Evolutionary conservation across 331 rosid species (phyloP).

Genomic region (Quercus tomentella): DNA sequence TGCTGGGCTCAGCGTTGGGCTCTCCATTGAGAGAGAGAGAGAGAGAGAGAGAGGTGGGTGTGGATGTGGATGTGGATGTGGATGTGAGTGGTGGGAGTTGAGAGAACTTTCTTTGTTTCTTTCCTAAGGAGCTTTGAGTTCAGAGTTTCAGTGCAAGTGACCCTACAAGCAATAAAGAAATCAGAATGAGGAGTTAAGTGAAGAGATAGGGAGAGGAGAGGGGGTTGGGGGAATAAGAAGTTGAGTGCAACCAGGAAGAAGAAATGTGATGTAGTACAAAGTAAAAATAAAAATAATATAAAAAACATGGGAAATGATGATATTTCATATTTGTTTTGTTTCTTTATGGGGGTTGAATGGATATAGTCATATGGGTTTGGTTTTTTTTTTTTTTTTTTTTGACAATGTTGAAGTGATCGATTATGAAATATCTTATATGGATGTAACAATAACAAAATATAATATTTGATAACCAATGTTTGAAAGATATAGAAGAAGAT

Average conservation of each 20-base stretch:
- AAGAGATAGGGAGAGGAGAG: slow-evolving; percentile 19
- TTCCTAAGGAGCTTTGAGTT: no score
- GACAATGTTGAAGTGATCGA: no score
- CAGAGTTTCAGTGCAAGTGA: slow-evolving; percentile 18
- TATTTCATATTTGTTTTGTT: neutral
- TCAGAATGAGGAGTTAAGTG: slow-evolving; percentile 6
- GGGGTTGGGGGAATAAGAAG: neutral
- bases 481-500: no score
- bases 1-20: neutral
- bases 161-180: slow-evolving; percentile 43
- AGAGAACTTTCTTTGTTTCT: no score
- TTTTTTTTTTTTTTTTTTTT: no score
- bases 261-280: slow-evolving; percentile 25
- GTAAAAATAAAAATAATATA: no score
- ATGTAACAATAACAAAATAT: no score
- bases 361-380: no score
- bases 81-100: slow-evolving; percentile 22
- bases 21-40: slow-evolving; percentile 26
- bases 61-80: neutral
- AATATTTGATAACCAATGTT: no score
- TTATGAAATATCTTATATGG: no score
- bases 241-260: slow-evolving; percentile 33
- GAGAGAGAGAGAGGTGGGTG: neutral
- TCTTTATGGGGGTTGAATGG: no score
- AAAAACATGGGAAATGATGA: slow-evolving; percentile 3